These are phyloP conservation scores for Skeletonema marinoi DNA, from an alignment of 108 stramenopile genomes.

Conservation along the genomic window DNA sequence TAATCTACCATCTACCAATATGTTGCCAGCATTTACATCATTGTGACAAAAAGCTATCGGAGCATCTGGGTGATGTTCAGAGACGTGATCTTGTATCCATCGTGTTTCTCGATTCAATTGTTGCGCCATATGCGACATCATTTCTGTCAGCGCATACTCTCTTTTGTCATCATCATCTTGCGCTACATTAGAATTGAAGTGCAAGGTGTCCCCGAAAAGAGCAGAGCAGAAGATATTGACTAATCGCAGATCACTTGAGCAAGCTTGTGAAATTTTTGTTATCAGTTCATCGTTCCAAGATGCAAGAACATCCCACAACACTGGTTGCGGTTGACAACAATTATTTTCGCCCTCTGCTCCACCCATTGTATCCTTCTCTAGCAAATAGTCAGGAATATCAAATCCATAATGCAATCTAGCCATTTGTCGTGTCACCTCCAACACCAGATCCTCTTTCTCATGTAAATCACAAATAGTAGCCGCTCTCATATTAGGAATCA, in stretches of 20 bases:
- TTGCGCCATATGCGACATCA: conserved; percentile 23
- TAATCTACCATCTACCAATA: conserved; percentile 44
- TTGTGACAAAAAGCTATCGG: conserved; percentile 86
- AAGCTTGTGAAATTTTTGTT: neutral
- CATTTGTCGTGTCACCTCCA: conserved; percentile 60
- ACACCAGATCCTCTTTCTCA: conserved; percentile 13
- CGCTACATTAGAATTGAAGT: conserved; percentile 7
- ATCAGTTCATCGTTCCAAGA: conserved; percentile 60
- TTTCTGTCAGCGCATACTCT: neutral
- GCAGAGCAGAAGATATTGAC: conserved; percentile 13
- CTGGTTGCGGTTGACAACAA: conserved; percentile 16
- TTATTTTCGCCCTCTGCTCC: neutral
- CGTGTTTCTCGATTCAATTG: conserved; percentile 47
- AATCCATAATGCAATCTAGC: conserved; percentile 73
- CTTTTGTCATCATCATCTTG: conserved; percentile 18
- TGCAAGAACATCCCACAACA: conserved; percentile 49
- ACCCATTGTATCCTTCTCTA: neutral
- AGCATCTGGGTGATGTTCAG: conserved; percentile 10
- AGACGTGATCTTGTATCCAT: conserved; percentile 7
- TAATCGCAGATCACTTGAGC: neutral
- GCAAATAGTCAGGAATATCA: conserved; percentile 13
- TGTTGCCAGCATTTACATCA: conserved; percentile 83
- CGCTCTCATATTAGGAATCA: conserved; percentile 44
- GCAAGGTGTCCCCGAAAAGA: neutral
- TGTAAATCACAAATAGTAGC: conserved; percentile 9